Evolutionary conservation across 441 rosid genomes (phyloP), one percentile per base, ranked within the genome.

Genomic region (Populus hybrid): DNA sequence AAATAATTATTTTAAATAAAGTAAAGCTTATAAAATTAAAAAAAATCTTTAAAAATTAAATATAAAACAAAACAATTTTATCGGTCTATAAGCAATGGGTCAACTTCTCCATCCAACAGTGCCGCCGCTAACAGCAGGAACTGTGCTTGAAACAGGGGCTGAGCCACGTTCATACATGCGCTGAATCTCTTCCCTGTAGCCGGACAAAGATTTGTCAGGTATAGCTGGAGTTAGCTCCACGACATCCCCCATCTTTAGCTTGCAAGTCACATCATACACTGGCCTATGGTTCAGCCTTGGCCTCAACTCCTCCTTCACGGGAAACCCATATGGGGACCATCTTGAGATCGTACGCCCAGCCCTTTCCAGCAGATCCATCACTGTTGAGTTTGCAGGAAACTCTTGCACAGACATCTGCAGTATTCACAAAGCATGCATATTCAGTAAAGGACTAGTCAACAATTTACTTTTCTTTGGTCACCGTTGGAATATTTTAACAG

Each of bases 351-450:
- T 95, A 35, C 87, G 90, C 61, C 95, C 95, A 11, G 87, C 88
- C 82, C 89, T 80, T 74, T 90, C 94, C 75, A 96, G 83, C 78
- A 96, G 86, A 82, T 93, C 90, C 85, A 87, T 90, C 67, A 96
- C 77, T 7, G 97, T 90, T 2, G 93, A 91, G 72, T 87, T 84
- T 69, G 93, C 87, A 46, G 92, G 91, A 76, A 90, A 84, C 80
- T 96, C 99, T 85, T 96, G 97, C 76, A 96, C 97, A 2, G 98
- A 90, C 99, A 96, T 96, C 99, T 95, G 97, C 82, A 81, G 69
- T 34, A 81, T 69, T 76, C 71, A 79, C 21, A 46, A 32, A 66
- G n/a, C 36, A 77, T 18, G 63, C 9, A 10, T 16, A 21, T 74
- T 83, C 57, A 73, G 10, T 28, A 1, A 42, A 3, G 32, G 34